Conservation (phyloP, 2,329 filamentous ascomycete species). For the Clarireedia homoeocarpa region DNA sequence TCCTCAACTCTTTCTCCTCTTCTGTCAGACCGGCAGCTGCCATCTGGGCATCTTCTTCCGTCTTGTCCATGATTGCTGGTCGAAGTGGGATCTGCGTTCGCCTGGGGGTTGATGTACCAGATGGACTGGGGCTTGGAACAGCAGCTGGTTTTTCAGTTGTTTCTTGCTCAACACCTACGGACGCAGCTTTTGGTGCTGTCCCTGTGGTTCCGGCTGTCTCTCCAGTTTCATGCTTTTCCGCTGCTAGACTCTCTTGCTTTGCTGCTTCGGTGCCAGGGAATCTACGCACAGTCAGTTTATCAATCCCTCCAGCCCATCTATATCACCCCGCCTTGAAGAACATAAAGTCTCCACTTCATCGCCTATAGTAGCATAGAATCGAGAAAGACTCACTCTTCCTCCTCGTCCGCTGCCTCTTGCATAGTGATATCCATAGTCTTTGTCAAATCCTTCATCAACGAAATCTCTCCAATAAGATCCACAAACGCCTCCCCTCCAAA, state of each 20-base stretch:
- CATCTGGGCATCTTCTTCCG: conserved; percentile 66
- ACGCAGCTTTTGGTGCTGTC: neutral
- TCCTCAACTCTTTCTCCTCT: conserved; percentile 68
- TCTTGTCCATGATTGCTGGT: conserved; percentile 80
- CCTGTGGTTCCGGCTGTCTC: conserved; percentile 11
- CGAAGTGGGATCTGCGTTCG: conserved; percentile 58
- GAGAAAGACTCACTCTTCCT: conserved; percentile 31
- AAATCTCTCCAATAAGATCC: conserved; percentile 97
- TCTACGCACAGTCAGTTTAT: conserved; percentile 2
- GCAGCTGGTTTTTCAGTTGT: conserved; percentile 14
- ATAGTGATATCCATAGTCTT: conserved; percentile 98
- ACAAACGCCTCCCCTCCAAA: conserved; percentile 94
- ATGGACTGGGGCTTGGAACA: conserved; percentile 20
- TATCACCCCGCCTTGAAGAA: neutral
- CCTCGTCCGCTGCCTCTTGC: conserved; percentile 65
- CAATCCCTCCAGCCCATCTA: neutral
- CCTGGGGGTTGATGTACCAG: conserved; percentile 36
- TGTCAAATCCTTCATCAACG: conserved; percentile 95
- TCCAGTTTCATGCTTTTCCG: conserved; percentile 27
- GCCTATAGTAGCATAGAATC: too few species aligned
- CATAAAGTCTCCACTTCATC: too few species aligned
- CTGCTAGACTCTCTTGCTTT: conserved; percentile 43
- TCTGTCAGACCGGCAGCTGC: conserved; percentile 57
- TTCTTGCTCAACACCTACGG: neutral
- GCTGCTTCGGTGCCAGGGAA: conserved; percentile 51